Evolutionary conservation across 208 protist genomes (phyloP).

Genomic region (Acanthamoeba healyi): DNA sequence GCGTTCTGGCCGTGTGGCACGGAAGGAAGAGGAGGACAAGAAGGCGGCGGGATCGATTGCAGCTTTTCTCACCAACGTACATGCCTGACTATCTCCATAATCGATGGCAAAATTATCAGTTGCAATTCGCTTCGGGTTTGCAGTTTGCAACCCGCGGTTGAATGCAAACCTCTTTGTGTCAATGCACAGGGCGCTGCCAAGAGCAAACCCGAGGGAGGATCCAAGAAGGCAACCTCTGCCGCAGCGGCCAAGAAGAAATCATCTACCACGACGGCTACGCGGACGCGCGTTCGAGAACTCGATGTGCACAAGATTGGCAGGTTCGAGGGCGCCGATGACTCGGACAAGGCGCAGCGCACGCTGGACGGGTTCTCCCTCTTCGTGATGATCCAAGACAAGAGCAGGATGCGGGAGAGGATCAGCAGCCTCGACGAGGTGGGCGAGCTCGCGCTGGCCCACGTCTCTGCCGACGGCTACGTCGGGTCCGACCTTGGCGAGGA

Average conservation of each 20-base stretch:
- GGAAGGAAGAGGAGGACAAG: background rate
- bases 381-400: slow-evolving; percentile 64
- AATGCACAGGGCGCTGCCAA: background rate
- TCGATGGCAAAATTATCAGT: too few species aligned
- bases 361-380: slow-evolving; percentile 42
- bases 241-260: background rate
- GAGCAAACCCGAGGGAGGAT: too few species aligned
- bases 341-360: slow-evolving; percentile 39
- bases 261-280: background rate
- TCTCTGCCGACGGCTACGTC: slow-evolving; percentile 47
- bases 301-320: slow-evolving; percentile 41
- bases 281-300: background rate
- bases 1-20: background rate
- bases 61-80: background rate
- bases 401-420: background rate
- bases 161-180: too few species aligned
- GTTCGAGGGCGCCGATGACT: slow-evolving; percentile 18
- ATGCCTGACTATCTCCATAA: background rate
- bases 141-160: too few species aligned
- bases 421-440: slow-evolving; percentile 35
- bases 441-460: slow-evolving; percentile 21
- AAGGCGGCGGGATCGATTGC: background rate
- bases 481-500: slow-evolving; percentile 38
- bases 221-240: background rate
- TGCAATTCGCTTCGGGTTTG: background rate